Percentiles rank a stretch among this genome's conserved stretches.
Evolutionary conservation across 495 filamentous ascomycete species (phyloP).

Genomic region (Penicillium herquei): DNA sequence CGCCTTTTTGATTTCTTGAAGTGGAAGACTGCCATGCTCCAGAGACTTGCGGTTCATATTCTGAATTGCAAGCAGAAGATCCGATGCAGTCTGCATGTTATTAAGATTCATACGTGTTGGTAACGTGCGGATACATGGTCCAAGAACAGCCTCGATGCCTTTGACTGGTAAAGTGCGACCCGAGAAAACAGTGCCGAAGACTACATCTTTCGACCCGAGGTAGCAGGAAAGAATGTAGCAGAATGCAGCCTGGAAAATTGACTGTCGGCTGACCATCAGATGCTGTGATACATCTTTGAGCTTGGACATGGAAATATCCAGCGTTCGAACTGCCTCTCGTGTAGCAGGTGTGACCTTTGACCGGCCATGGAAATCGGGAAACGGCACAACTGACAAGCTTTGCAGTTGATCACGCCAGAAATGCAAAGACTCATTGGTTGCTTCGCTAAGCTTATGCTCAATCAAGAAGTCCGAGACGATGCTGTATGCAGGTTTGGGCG

Average conservation of each 20-base stretch:
- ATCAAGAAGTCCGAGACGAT: conserved; percentile 33
- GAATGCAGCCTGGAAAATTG: conserved; percentile 68
- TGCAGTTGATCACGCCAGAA: conserved; percentile 68
- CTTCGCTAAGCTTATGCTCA: conserved; percentile 33
- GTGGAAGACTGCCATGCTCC: conserved; percentile 54
- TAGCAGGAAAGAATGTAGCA: conserved; percentile 61
- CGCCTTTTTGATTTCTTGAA: conserved; percentile 63
- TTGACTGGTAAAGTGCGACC: conserved; percentile 66
- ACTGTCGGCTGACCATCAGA: conserved; percentile 42
- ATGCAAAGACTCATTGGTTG: conserved; percentile 41
- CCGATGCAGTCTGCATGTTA: conserved; percentile 44
- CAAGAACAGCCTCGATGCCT: conserved; percentile 67
- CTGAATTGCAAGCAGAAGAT: conserved; percentile 61
- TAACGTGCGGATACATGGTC: conserved; percentile 68
- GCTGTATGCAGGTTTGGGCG: conserved; percentile 26
- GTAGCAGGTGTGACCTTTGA: conserved; percentile 11
- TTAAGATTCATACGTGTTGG: conserved; percentile 59
- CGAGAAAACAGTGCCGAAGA: conserved; percentile 72
- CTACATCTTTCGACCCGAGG: conserved; percentile 58
- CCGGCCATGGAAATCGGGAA: conserved; percentile 28
- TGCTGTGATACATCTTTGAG: conserved; percentile 29
- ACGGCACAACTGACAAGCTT: conserved; percentile 25
- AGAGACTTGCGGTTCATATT: conserved; percentile 58
- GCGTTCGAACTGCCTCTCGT: conserved; percentile 32
- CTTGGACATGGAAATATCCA: conserved; percentile 23